Evolutionary conservation across 2,329 filamentous ascomycete genomes (phyloP).

Genomic region (Fusarium tanahbumbuense): DNA sequence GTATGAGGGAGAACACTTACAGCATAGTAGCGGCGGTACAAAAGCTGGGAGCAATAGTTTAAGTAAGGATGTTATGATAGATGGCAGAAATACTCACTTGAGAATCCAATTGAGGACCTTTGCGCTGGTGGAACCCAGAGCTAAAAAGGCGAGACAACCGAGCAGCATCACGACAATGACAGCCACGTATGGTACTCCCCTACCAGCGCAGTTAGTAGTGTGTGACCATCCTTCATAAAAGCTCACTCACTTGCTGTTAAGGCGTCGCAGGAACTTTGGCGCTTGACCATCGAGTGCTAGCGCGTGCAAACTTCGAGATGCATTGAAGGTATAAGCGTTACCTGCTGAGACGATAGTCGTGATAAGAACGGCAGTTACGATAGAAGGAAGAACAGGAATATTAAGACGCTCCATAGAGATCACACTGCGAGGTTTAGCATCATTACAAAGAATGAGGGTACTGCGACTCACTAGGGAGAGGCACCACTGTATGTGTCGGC

Average conservation of each 20-base stretch:
- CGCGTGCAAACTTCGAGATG: slow-evolving; percentile 3
- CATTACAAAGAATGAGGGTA: too few relatives aligned
- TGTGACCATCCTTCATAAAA: not conserved
- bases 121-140: not conserved
- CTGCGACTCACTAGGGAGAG: not conserved
- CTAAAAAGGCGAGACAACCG: not conserved
- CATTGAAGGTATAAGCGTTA: slow-evolving; percentile 1
- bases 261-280: not conserved
- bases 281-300: slow-evolving; percentile 5
- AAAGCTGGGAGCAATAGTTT: not conserved
- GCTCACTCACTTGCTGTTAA: not conserved
- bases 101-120: not conserved
- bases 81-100: not conserved
- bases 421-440: too few relatives aligned
- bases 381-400: slow-evolving; percentile 1
- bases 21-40: slow-evolving; percentile 1
- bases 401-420: slow-evolving; percentile 5
- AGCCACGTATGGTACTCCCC: not conserved
- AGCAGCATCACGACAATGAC: not conserved
- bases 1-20: not conserved
- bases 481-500: not conserved
- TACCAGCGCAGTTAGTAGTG: not conserved
- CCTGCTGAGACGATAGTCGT: slow-evolving; percentile 10
- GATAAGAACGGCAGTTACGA: slow-evolving; percentile 8
- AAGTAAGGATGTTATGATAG: too few relatives aligned